phyloP scores from a whole-genome alignment of 257 asterid species.

The Ehretia macrophylla region DNA sequence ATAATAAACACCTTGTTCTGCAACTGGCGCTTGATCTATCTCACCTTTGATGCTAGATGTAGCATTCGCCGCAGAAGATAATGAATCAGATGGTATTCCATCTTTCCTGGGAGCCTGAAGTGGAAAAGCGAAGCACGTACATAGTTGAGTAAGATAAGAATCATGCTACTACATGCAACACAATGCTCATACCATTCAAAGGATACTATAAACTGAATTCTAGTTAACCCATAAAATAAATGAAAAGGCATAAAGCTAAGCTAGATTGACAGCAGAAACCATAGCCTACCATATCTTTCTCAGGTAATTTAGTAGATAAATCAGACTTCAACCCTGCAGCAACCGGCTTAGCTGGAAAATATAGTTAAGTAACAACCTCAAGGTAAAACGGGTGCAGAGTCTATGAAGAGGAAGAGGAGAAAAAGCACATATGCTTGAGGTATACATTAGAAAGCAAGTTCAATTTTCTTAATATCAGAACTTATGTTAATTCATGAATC shows the following conservation, averaged over 20 bases:
- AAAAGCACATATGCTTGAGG: too few relatives aligned
- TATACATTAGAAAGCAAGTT: too few relatives aligned
- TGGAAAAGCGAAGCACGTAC: neutral
- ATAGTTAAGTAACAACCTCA: slow-evolving; percentile 12
- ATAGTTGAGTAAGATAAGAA: neutral
- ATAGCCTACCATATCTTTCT: slow-evolving; percentile 44
- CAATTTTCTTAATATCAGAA: too few relatives aligned
- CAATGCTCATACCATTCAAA: too few relatives aligned
- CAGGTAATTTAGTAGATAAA: slow-evolving; percentile 30
- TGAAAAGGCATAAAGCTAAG: too few relatives aligned
- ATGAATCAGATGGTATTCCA: slow-evolving; percentile 33
- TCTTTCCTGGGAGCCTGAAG: slow-evolving; percentile 42
- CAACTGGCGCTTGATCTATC: slow-evolving; percentile 27
- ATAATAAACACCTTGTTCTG: slow-evolving; percentile 50
- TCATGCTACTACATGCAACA: neutral
- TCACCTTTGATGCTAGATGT: slow-evolving; percentile 35
- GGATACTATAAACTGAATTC: too few relatives aligned
- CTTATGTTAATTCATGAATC: too few relatives aligned
- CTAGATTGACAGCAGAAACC: too few relatives aligned
- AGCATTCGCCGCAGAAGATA: slow-evolving; percentile 29
- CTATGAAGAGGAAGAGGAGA: too few relatives aligned
- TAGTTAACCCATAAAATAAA: too few relatives aligned
- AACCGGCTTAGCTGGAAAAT: slow-evolving; percentile 42
- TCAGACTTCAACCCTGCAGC: slow-evolving; percentile 44
- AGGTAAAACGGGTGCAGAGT: too few relatives aligned